Conservation (phyloP, 1,284 basidiomycete species). For the Microbotryomycetes sp. region DNA sequence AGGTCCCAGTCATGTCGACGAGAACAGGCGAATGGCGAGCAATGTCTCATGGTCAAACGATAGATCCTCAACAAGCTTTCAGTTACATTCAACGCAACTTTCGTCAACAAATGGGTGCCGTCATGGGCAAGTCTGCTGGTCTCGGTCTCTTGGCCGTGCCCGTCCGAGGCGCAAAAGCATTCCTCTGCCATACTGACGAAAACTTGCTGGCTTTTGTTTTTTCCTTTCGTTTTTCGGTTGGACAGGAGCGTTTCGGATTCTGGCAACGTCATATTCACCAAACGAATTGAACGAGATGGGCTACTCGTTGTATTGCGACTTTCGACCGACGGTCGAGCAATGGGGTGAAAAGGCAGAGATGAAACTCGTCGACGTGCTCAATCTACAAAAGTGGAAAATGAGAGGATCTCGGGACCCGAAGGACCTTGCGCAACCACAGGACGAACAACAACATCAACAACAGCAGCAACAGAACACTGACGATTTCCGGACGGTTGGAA, state of each 20-base stretch:
- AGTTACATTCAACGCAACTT: conserved; percentile 74
- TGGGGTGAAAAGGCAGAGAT: conserved; percentile 69
- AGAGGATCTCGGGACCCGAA: background rate
- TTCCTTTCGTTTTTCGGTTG: background rate
- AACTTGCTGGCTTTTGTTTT: background rate
- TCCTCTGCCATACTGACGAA: background rate
- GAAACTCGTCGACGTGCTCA: conserved; percentile 42
- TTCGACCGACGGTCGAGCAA: conserved; percentile 60
- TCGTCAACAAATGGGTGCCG: conserved; percentile 61
- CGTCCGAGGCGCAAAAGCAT: no score
- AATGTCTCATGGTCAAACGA: conserved; percentile 59
- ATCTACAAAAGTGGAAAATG: background rate
- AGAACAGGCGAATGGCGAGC: conserved; percentile 70
- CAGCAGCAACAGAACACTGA: background rate
- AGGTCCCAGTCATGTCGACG: conserved; percentile 70
- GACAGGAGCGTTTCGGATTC: conserved; percentile 56
- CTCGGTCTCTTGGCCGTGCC: no score
- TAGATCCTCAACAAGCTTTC: conserved; percentile 64
- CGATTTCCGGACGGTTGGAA: background rate
- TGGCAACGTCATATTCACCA: conserved; percentile 59
- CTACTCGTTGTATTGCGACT: conserved; percentile 65
- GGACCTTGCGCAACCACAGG: background rate
- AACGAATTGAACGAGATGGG: conserved; percentile 58
- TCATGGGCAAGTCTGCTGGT: conserved; percentile 53
- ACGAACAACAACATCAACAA: background rate